phyloP scores from a whole-genome alignment of 2,329 filamentous ascomycete genomes.

The Nothophaeocryptopus gaeumannii region DNA sequence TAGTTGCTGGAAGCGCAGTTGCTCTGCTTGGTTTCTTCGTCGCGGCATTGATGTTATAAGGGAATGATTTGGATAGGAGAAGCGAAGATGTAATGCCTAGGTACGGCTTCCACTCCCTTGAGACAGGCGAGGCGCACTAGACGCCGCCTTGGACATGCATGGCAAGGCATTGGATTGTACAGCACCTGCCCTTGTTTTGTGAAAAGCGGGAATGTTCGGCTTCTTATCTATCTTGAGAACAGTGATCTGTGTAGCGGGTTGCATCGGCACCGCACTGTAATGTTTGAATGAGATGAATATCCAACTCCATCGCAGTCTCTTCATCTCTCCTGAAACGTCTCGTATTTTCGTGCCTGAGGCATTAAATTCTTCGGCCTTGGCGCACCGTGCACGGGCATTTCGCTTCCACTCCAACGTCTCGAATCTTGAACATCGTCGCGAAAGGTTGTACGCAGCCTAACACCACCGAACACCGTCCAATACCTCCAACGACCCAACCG shows the following conservation, averaged over 20 bases:
- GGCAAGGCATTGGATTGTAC: conserved; percentile 11
- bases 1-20: conserved; percentile 37
- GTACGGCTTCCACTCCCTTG: conserved; percentile 20
- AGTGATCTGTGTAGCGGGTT: conserved; percentile 4
- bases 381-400: too few relatives aligned
- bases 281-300: conserved; percentile 12
- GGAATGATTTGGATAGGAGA: conserved; percentile 4
- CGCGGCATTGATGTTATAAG: conserved; percentile 36
- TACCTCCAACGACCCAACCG: conserved; percentile 16
- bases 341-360: too few relatives aligned
- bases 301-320: not conserved
- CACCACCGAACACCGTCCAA: not conserved
- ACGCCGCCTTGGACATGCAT: too few relatives aligned
- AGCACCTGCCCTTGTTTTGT: conserved; percentile 14
- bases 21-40: conserved; percentile 39
- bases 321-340: too few relatives aligned
- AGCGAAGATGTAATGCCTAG: conserved; percentile 15
- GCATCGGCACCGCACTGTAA: conserved; percentile 10
- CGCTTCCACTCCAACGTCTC: too few relatives aligned
- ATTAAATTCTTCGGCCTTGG: too few relatives aligned
- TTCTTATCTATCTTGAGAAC: conserved; percentile 19
- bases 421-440: too few relatives aligned
- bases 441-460: too few relatives aligned
- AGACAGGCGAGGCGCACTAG: not conserved
- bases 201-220: conserved; percentile 3